Base-by-base conservation (phyloP, 2,329 filamentous ascomycete species). In the Pyrenochaeta sp. region DNA sequence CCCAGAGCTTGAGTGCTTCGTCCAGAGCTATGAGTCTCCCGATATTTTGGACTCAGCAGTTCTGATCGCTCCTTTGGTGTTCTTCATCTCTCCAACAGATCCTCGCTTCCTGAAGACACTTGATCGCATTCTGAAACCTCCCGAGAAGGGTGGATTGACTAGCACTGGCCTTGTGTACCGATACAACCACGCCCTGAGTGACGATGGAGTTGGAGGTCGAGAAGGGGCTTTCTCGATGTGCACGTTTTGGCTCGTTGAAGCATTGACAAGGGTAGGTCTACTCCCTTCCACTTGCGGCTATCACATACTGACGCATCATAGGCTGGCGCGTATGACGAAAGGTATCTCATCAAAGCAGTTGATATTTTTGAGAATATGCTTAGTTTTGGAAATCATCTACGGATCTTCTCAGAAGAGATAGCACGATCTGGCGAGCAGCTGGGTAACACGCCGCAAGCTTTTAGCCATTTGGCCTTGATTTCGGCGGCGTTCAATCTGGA, bases 181-280 rank as follows among this genome's bases (percentile, higher is more conserved):
- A 39, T 92, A 92, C 71, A 85, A 92, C 62, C 89, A 87, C 0
- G 79, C 86, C 5, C 77, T 86, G 21, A 85, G 87, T 2, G 84
- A 91, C 49, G 90, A 92, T 66, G 88, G 89, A 27, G 88, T 92
- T 7, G 88, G 89, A 32, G 90, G 90, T 15, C 81, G 83, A 45
- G 90, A 92, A 75, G 90, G 90, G 18, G 89, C 89, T 17, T 92
- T 92, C 69, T 87, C 84, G 67, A 92, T 92, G 89, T 91, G 89
- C 68, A 92, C 89, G 0, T 92, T 92, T 72, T 92, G 90, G 90
- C 84, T 92, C 0, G 88, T 92, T 11, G 90, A 92, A 75, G 89
- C 90, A 20, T 82, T 92, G 76, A 90, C 89, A 27, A 82, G 90
- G 29, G 89, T 89, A 60, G 21, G 59, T 78, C 61, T 77, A 81